These are phyloP conservation scores for Mycena epipterygia DNA, from an alignment of 768 basidiomycete species.

Conservation along the genomic window DNA sequence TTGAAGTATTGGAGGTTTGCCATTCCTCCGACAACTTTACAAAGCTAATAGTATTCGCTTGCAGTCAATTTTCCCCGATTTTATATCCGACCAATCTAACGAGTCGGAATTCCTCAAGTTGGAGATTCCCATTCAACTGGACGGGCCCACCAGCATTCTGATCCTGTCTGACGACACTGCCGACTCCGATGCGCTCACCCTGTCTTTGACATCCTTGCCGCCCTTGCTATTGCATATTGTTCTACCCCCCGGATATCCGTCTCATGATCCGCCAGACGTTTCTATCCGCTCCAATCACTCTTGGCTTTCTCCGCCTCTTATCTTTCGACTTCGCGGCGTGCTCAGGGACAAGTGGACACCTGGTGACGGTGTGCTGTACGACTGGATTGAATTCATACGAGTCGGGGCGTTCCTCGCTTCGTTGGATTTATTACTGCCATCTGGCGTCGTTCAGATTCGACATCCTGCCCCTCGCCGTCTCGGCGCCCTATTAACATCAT, in stretches of 20 bases:
- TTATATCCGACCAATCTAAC: constrained; percentile 56
- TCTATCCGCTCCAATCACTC: constrained; percentile 68
- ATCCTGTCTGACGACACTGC: constrained; percentile 49
- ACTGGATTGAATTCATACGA: constrained; percentile 80
- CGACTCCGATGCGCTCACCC: constrained; percentile 30
- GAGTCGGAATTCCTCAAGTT: constrained; percentile 62
- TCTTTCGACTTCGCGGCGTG: constrained; percentile 50
- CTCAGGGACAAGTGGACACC: constrained; percentile 72
- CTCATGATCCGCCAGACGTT: constrained; percentile 61
- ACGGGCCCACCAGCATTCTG: constrained; percentile 48
- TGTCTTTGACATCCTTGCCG: constrained; percentile 68
- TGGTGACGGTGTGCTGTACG: constrained; percentile 73
- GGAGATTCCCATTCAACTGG: constrained; percentile 77
- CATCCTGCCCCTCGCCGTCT: constrained; percentile 72
- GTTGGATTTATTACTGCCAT: constrained; percentile 52
- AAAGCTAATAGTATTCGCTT: not conserved
- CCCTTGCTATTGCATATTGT: constrained; percentile 70
- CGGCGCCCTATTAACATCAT: constrained; percentile 58
- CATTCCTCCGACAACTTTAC: not conserved
- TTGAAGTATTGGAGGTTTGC: constrained; percentile 28
- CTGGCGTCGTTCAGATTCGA: constrained; percentile 50
- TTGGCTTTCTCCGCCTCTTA: constrained; percentile 64
- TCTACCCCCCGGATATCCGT: constrained; percentile 70
- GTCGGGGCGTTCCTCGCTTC: constrained; percentile 72
- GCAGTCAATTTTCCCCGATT: constrained; percentile 87